Evolutionary conservation across 306 rosid genomes (phyloP).

Genomic region (Dryas octopetala): DNA sequence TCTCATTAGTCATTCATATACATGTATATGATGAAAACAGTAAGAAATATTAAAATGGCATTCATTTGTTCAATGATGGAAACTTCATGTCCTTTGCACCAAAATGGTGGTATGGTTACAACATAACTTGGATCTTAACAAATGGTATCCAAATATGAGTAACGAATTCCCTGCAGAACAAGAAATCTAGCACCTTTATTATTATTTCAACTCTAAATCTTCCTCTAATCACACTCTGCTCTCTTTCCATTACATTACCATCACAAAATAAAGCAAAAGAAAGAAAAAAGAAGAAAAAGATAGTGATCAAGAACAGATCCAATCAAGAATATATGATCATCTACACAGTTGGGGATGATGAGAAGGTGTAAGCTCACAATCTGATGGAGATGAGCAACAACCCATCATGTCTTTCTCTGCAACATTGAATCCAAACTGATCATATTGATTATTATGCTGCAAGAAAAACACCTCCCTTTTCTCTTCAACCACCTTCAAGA

Average conservation of each 20-base stretch:
- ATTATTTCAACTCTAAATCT: slow-evolving; percentile 15
- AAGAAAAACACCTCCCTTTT: slow-evolving; percentile 40
- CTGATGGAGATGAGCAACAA: slow-evolving; percentile 34
- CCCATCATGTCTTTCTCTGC: slow-evolving; percentile 31
- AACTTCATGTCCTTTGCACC: slow-evolving; percentile 5
- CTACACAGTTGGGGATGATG: slow-evolving; percentile 66
- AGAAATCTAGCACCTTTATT: background rate
- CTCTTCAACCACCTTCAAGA: slow-evolving; percentile 53
- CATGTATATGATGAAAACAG: background rate
- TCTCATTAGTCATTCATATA: background rate
- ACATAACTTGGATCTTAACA: slow-evolving; percentile 3
- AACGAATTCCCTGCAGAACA: background rate
- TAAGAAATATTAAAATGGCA: background rate
- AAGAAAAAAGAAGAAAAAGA: background rate
- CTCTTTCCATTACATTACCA: slow-evolving; percentile 15
- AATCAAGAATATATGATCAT: slow-evolving; percentile 27
- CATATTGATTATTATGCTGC: background rate
- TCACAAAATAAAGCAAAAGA: slow-evolving; percentile 6
- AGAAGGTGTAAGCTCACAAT: slow-evolving; percentile 51
- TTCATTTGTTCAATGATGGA: slow-evolving; percentile 3
- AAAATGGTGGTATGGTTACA: background rate
- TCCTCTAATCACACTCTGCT: slow-evolving; percentile 9
- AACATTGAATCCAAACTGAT: slow-evolving; percentile 19
- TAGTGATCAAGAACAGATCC: slow-evolving; percentile 7
- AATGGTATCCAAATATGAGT: background rate